Base-by-base conservation (phyloP, 225 moss, liverwort and hornwort genomes). In the Pleurozium schreberi region DNA sequence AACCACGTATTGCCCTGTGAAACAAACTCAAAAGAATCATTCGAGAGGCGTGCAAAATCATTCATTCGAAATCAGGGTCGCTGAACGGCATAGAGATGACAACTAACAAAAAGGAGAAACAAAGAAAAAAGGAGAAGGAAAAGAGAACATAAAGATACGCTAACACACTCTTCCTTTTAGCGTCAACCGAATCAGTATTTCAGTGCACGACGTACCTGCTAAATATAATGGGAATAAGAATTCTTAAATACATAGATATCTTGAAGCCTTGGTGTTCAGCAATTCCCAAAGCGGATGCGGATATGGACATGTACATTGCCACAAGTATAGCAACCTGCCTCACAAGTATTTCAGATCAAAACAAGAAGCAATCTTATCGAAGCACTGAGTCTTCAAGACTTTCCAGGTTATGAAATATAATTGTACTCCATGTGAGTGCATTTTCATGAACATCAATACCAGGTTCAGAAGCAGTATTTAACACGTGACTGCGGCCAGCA, bases 151-250 rank as follows among this genome's bases (percentile, higher is more conserved):
- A 87, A 63, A 66, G 26, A 65, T 38, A 65, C 55, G 8, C n/a
- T 43, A 43, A 42, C 21, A 52, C 42, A 83, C 28, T 77, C 53
- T 79, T 87, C 64, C 71, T 64, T 66, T 15, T 19, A 16, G 38
- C 33, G 69, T 53, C 52, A 73, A 71, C 86, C 57, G n/a, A 83
- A 86, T 88, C 58, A 74, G 77, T 53, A 89, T 75, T 34, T 80
- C 69, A 71, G 79, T 83, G 70, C 60, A 74, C 49, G 68, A 84
- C 64, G 50, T 91, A 96, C 96, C 95, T 96, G 93, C 95, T 96
- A 88, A 95, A 96, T 85, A 94, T 66, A 63, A 95, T 93, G 61
- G 96, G 95, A 87, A 95, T 92, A 60, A 96, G 91, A 85, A 96
- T 91, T 80, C 94, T 90, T 69, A 95, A 88, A 80, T 95, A 95